Conservation (phyloP, 2,329 filamentous ascomycete genomes). For the Thielaviopsis musarum region DNA sequence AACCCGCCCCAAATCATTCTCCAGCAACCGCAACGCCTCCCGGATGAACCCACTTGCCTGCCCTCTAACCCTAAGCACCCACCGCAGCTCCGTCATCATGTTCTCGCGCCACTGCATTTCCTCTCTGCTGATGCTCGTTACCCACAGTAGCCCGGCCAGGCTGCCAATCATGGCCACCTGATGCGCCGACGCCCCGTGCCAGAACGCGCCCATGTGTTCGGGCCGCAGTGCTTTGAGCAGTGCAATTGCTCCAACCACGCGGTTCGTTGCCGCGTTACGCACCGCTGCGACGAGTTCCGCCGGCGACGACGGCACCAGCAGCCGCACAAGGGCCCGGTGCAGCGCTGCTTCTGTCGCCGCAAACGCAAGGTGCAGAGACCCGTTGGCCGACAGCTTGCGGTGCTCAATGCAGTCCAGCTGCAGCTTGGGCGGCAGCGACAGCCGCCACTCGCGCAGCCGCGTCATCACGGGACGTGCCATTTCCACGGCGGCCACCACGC, state of each 20-base stretch:
- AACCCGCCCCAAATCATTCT: slow-evolving; percentile 17
- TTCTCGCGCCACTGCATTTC: slow-evolving; percentile 25
- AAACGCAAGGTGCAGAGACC: slow-evolving; percentile 26
- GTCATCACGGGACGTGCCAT: slow-evolving; percentile 30
- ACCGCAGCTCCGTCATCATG: slow-evolving; percentile 24
- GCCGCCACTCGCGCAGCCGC: slow-evolving; percentile 28
- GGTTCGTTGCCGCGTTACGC: slow-evolving; percentile 16
- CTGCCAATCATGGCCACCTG: slow-evolving; percentile 19
- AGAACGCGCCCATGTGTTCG: slow-evolving; percentile 25
- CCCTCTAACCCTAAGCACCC: slow-evolving; percentile 25
- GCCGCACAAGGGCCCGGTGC: slow-evolving; percentile 25
- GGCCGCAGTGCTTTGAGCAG: slow-evolving; percentile 22
- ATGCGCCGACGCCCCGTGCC: slow-evolving; percentile 21
- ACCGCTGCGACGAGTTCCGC: slow-evolving; percentile 11
- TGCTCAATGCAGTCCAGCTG: slow-evolving; percentile 23
- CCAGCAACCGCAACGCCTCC: slow-evolving; percentile 23
- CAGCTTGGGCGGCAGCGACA: slow-evolving; percentile 25
- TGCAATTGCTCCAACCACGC: slow-evolving; percentile 19
- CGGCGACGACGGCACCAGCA: slow-evolving; percentile 2
- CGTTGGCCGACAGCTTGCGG: slow-evolving; percentile 23
- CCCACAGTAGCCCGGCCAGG: slow-evolving; percentile 17
- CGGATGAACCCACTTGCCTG: slow-evolving; percentile 23
- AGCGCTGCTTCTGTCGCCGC: slow-evolving; percentile 27
- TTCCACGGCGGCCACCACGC: slow-evolving; percentile 21
- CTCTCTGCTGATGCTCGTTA: slow-evolving; percentile 13